These are phyloP conservation scores for Nepenthes alata DNA, from an alignment of 179 eudicot species.

Conservation along the genomic window DNA sequence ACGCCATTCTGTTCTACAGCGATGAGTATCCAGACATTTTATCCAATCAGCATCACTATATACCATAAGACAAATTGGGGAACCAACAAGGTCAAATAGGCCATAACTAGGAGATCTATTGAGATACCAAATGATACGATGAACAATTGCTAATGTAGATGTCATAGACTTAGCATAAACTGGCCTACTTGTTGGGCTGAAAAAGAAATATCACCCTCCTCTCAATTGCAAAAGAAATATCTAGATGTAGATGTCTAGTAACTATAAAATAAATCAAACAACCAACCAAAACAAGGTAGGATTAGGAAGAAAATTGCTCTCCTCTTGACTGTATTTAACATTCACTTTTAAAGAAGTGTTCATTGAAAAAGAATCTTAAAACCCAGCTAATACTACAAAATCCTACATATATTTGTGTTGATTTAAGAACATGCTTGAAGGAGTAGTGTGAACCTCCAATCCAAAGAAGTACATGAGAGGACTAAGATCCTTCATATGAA, in stretches of 20 bases:
- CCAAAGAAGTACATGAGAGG: background rate
- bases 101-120: background rate
- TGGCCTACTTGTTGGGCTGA: background rate
- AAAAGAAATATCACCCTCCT: background rate
- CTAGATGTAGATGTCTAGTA: background rate
- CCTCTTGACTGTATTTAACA: background rate
- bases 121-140: background rate
- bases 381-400: background rate
- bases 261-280: background rate
- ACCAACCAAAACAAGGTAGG: too few species aligned
- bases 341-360: constrained; percentile 1
- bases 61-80: background rate
- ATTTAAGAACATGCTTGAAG: background rate
- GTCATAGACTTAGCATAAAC: background rate
- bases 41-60: too few species aligned
- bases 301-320: too few species aligned
- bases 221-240: too few species aligned
- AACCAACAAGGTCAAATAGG: background rate
- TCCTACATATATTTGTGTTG: background rate
- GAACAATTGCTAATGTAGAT: background rate
- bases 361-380: background rate
- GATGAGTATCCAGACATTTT: background rate
- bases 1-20: background rate
- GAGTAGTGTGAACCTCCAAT: background rate
- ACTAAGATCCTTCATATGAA: constrained; percentile 6